Base-by-base conservation (phyloP, 75 land plant genomes). In the Gnetum montanum region DNA sequence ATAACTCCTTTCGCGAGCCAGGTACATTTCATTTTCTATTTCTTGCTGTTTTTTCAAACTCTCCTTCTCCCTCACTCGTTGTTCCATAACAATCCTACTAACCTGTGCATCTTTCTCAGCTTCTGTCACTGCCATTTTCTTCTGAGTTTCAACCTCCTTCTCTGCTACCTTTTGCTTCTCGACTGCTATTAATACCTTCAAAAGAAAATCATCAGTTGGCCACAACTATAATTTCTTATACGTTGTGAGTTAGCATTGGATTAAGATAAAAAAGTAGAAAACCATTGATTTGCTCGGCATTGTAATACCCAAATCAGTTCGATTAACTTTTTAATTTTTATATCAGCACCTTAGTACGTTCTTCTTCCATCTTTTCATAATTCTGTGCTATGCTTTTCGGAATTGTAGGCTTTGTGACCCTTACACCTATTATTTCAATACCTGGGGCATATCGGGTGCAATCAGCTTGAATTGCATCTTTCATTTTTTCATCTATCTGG, bases 21-120 rank as follows among this genome's bases (percentile, higher is more conserved):
- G 25, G 65, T 66, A 93, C 72, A 93, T 93, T 38, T 76, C 70
- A 54, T 88, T 93, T 29, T 85, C 95, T 44, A 93, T 80, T 59
- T 82, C 75, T 46, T 84, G 70, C 66, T 82, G 86, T 63, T 35
- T 70, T 61, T 67, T 74, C 23, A 61, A 49, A 55, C 90, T 85
- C 47, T 88, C 86, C 70, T 88, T 88, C 74, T 93, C 98, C 95
- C 79, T 88, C 47, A 93, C 44, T 49, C 64, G 74, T 64, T 93
- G 98, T 25, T 82, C 67, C 98, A 93, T 88, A 4, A 70, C 64
- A 58, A 93, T 93, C 74, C 50, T 82, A 64, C 98, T 93, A 34
- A 93, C 98, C 41, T 79, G 73, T 28, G 98, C 74, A 77, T 88
- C 76, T 63, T 88, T 93, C 61, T 93, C 95, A 51, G 98, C 98